phyloP scores from a whole-genome alignment of 2,329 filamentous ascomycete species.

The Arthrobotrys sphaeroides region DNA sequence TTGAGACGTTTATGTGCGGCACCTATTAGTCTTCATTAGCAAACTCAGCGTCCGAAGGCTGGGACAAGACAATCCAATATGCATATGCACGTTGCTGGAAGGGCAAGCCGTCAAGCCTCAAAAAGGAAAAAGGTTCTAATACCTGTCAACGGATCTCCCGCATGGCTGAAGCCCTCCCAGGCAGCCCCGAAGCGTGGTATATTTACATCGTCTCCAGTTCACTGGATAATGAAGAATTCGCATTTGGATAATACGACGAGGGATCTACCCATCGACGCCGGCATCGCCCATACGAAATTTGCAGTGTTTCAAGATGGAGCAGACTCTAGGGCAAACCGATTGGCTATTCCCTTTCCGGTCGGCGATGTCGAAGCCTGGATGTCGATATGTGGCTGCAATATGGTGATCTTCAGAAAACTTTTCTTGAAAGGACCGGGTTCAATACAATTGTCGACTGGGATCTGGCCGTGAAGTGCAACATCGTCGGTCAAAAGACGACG shows the following conservation, averaged over 20 bases:
- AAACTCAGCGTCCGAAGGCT: conserved; percentile 33
- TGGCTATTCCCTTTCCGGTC: conserved; percentile 44
- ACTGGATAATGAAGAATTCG: conserved; percentile 43
- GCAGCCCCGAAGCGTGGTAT: conserved; percentile 20
- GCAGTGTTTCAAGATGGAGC: conserved; percentile 37
- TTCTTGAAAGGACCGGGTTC: conserved; percentile 44
- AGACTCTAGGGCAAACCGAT: conserved; percentile 25
- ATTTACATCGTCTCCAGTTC: conserved; percentile 48
- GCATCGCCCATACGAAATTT: conserved; percentile 29
- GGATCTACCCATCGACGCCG: conserved; percentile 32
- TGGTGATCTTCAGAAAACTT: conserved; percentile 40
- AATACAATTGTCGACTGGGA: background rate
- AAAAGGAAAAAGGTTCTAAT: conserved; percentile 35
- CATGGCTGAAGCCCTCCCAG: background rate
- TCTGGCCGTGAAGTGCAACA: background rate
- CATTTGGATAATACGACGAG: conserved; percentile 51
- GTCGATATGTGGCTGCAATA: conserved; percentile 37
- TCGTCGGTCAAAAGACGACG: conserved; percentile 25
- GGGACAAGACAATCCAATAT: conserved; percentile 41
- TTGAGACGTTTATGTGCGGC: conserved; percentile 36
- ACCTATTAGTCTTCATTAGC: conserved; percentile 38
- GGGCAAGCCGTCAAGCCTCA: conserved; percentile 32
- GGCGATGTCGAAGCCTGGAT: conserved; percentile 38
- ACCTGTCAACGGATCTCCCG: conserved; percentile 36
- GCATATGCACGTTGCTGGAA: conserved; percentile 46